Evolutionary conservation across 2,329 filamentous ascomycete genomes (phyloP).

Genomic region (Penicillium frequentans): DNA sequence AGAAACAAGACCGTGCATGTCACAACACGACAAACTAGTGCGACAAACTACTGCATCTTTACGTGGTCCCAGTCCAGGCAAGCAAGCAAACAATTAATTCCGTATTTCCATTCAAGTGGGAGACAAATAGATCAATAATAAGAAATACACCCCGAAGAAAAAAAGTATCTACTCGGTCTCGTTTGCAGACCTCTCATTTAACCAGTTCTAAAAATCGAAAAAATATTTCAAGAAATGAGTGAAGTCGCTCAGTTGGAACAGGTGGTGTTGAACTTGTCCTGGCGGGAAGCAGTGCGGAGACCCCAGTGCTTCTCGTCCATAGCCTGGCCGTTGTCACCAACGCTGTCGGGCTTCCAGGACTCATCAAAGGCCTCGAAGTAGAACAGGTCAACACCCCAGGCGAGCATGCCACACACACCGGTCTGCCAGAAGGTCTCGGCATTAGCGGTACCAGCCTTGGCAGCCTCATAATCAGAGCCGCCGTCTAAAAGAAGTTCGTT

Average conservation of each 20-base stretch:
- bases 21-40: background rate
- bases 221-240: background rate
- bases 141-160: conserved; percentile 15
- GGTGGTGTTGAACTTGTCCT: conserved; percentile 55
- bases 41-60: background rate
- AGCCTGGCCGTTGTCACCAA: conserved; percentile 62
- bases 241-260: conserved; percentile 38
- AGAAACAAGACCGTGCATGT: background rate
- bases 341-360: conserved; percentile 65
- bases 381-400: conserved; percentile 68
- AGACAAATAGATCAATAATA: conserved; percentile 7
- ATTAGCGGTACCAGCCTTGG: conserved; percentile 60
- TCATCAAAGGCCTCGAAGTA: conserved; percentile 75
- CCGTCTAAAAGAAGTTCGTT: conserved; percentile 34
- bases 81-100: background rate
- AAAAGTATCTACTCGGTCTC: conserved; percentile 1
- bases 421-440: conserved; percentile 62
- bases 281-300: conserved; percentile 61
- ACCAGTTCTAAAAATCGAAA: conserved; percentile 4
- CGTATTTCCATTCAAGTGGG: conserved; percentile 6
- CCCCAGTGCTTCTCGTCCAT: conserved; percentile 70
- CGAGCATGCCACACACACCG: conserved; percentile 63
- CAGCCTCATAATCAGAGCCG: conserved; percentile 62
- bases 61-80: background rate
- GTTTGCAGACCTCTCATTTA: background rate